Conservation (phyloP, 345 rosid genomes). For the Erodium maritimum region DNA sequence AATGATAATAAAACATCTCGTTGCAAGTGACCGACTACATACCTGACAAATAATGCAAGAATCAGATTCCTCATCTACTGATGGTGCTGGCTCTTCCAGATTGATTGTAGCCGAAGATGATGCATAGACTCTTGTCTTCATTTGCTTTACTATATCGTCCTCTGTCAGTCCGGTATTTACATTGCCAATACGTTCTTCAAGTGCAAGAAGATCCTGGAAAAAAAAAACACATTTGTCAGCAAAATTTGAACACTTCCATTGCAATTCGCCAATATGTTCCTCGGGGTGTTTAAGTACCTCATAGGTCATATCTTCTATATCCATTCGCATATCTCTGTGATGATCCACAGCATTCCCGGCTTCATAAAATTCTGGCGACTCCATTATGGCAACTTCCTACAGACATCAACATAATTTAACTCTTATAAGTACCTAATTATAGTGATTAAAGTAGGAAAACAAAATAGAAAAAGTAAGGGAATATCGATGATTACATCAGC, state of each 20-base stretch:
- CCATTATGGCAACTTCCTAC: constrained; percentile 62
- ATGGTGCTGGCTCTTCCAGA: constrained; percentile 44
- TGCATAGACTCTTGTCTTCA: constrained; percentile 40
- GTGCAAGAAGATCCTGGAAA: constrained; percentile 71
- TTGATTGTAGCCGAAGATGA: constrained; percentile 26
- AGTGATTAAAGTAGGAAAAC: background rate
- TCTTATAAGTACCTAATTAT: background rate
- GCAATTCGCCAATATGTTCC: background rate
- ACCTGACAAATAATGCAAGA: constrained; percentile 93
- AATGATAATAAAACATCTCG: no score
- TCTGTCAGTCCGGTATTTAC: constrained; percentile 77
- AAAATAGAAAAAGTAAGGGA: constrained; percentile 2
- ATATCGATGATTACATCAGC: constrained; percentile 55
- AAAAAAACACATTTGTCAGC: background rate
- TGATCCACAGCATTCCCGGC: constrained; percentile 40
- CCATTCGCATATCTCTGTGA: constrained; percentile 90
- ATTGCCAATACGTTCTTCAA: constrained; percentile 69
- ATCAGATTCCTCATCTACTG: constrained; percentile 40
- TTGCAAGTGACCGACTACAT: constrained; percentile 3
- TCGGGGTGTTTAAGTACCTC: constrained; percentile 32
- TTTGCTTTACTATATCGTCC: constrained; percentile 28
- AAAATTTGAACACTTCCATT: no score
- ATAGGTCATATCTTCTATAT: constrained; percentile 84
- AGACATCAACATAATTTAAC: constrained; percentile 8
- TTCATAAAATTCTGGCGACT: constrained; percentile 38